These are phyloP conservation scores for Salix purpurea DNA, from an alignment of 345 rosid species.

Conservation along the genomic window DNA sequence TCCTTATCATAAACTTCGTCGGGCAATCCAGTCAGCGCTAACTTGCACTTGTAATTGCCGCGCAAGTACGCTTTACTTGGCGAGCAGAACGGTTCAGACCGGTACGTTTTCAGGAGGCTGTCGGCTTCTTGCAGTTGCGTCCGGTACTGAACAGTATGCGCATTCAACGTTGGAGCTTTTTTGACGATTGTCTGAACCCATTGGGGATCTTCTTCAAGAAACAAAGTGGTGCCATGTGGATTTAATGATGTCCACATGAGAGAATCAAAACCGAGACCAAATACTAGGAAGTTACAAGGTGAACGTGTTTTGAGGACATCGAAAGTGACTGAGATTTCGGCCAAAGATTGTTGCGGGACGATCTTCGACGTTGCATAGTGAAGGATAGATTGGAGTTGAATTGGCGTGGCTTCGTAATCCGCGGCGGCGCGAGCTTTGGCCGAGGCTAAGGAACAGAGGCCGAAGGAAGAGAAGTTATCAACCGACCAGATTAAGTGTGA, in stretches of 20 bases:
- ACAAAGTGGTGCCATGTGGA: constrained; percentile 61
- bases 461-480: constrained; percentile 26
- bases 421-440: constrained; percentile 1
- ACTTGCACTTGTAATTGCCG: constrained; percentile 51
- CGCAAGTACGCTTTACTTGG: constrained; percentile 49
- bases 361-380: constrained; percentile 51
- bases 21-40: constrained; percentile 66
- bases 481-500: constrained; percentile 34
- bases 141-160: constrained; percentile 59
- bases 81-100: constrained; percentile 39
- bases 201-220: constrained; percentile 68
- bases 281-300: constrained; percentile 61
- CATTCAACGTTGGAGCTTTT: constrained; percentile 43
- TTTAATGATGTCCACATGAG: constrained; percentile 78
- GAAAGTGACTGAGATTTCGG: constrained; percentile 37
- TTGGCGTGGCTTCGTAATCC: constrained; percentile 25
- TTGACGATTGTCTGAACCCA: constrained; percentile 53
- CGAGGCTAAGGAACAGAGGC: constrained; percentile 37
- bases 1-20: constrained; percentile 69
- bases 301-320: constrained; percentile 35
- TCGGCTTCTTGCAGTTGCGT: constrained; percentile 54
- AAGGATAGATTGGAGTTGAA: constrained; percentile 47
- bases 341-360: constrained; percentile 38
- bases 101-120: constrained; percentile 38
- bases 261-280: constrained; percentile 71